These are phyloP conservation scores for Xylaria intraflava DNA, from an alignment of 495 filamentous ascomycete species.

Conservation along the genomic window DNA sequence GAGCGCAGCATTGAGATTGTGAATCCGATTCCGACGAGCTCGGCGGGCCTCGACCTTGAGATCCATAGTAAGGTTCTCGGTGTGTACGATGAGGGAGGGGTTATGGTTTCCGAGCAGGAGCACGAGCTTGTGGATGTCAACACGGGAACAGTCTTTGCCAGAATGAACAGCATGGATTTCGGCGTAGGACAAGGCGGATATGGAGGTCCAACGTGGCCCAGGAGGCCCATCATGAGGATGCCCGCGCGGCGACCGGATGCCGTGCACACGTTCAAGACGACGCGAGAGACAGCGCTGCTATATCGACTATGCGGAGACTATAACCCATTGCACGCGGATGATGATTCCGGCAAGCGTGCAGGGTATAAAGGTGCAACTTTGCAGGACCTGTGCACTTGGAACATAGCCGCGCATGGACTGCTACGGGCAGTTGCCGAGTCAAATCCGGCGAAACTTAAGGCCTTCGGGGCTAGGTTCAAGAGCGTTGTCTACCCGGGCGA, in stretches of 20 bases:
- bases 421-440: conserved; percentile 20
- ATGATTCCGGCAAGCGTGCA: conserved; percentile 19
- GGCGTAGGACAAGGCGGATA: conserved; percentile 28
- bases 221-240: conserved; percentile 8
- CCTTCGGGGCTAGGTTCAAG: conserved; percentile 24
- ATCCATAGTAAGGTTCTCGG: conserved; percentile 20
- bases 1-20: conserved; percentile 26
- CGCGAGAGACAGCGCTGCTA: conserved; percentile 21
- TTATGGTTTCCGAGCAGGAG: conserved; percentile 23
- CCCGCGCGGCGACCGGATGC: conserved; percentile 22
- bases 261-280: conserved; percentile 19
- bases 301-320: conserved; percentile 31
- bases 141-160: conserved; percentile 19
- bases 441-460: conserved; percentile 18
- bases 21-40: conserved; percentile 14
- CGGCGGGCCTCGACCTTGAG: conserved; percentile 23
- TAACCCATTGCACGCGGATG: conserved; percentile 29
- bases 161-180: conserved; percentile 19
- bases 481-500: conserved; percentile 31
- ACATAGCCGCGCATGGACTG: conserved; percentile 27
- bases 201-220: conserved; percentile 22
- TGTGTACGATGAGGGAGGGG: conserved; percentile 26
- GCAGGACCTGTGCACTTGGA: conserved; percentile 29
- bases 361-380: conserved; percentile 26
- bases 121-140: conserved; percentile 19